Evolutionary conservation across 2,329 filamentous ascomycete genomes (phyloP), one percentile per base, ranked within the genome.

Genomic region (Xenoacremonium recifei): DNA sequence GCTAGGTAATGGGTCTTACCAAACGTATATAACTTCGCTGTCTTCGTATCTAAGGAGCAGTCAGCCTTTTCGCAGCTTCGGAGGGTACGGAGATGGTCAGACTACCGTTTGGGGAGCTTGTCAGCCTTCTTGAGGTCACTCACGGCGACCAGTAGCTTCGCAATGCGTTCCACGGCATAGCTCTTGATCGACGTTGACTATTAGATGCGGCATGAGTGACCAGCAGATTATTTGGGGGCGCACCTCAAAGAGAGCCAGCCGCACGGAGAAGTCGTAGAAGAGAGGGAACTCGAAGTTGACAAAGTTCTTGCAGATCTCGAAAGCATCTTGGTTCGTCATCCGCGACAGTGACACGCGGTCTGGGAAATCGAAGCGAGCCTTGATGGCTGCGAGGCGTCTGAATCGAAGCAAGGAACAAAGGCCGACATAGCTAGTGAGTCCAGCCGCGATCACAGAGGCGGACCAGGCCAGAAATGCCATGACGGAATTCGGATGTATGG

Each of bases 301-400:
- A 6, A 68, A 44, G 23, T 59, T 57, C 44, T 63, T 60, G 13
- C 72, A 54, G 45, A 76, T 70, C 40, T 64, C 60, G 43, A 72
- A 69, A 5, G 75, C 71, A 37, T 77, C 67, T 45, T 63, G 47
- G 31, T 65, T 63, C 13, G 66, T 71, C 70, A 73, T 72, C 37
- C 51, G 47, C 9, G 61, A 54, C 7, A 71, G 40, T 4, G 68
- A 69, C 7, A 48, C 48, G 11, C 67, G 65, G 45, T 66, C 57
- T 4, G 58, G 46, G 43, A 60, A 70, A 16, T 55, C 50, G 47
- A 62, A 59, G 21, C 53, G 53, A 31, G 54, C 51, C n/a, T 53
- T 58, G 42, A 64, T 42, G 12, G 49, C 42, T 12, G 54, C 55
- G 40, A 69, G 51, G 21, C 59, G 51, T 21, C 56, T 62, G 49